Evolutionary conservation across 1,284 basidiomycete genomes (phyloP), one percentile per base, ranked within the genome.

Genomic region (Laetiporus sulphureus): DNA sequence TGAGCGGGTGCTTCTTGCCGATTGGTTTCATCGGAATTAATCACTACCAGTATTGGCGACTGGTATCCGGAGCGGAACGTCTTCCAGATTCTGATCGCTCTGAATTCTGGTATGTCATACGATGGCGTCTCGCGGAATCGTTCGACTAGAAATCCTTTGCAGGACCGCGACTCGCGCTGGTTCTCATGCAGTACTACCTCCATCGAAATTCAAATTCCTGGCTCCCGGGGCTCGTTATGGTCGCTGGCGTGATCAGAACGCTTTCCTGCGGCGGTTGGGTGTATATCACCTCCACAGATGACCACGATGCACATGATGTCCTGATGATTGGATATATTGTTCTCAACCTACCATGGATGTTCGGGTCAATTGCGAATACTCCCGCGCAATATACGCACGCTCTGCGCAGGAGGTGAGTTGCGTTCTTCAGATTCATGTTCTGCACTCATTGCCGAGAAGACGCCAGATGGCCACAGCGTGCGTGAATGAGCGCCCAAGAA

Each of bases 231-330:
- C 51, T 80, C 41, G 66, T 92, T 29, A 72, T 84, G 25, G 51
- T 78, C 10, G 68, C 72, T 22, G 91, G 92, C 0, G 50, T 91
- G 12, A 58, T 88, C 20, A 72, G 92, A 47, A 94, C 92, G 0
- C 61, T 96, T 18, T 75, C 79, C 4, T 96, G 92, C 52, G 91
- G 86, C 20, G 91, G 91, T 20, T 97, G 91, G 91, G 89, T 95
- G 34, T 96, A 84, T 56, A 81, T 96, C 54, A 95, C 93, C 0
- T 86, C 83, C 4, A 77, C 64, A 27, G 89, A 92, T 55, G 75
- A 87, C 59, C 85, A 87, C 52, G 82, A 88, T 55, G 69, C 75
- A 13, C 92, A 97, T 63, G 92, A 96, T 62, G 67, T 93, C 18
- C 79, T 84, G 58, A 96, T 97, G 92, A 83, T 93, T 48, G 59